Percentiles rank a stretch among this genome's conserved stretches.
Evolutionary conservation across 1,284 basidiomycete species (phyloP).

Genomic region (Cutaneotrichosporon cutaneum): DNA sequence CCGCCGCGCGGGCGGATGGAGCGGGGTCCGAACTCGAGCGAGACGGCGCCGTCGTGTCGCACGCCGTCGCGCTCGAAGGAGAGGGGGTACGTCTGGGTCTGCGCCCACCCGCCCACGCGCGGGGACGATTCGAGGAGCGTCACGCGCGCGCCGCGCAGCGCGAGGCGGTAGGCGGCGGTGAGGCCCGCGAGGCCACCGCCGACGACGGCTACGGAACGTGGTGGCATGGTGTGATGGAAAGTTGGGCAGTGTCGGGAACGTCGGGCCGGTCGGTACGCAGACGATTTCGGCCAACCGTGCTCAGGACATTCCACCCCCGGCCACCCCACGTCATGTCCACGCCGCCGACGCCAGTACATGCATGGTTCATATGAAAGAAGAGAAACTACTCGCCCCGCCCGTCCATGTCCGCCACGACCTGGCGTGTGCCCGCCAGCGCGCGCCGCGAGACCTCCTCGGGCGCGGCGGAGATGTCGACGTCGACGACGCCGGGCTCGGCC

Average conservation of each 20-base stretch:
- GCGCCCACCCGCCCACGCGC: constrained; percentile 75
- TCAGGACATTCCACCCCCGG: neutral
- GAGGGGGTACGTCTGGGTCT: constrained; percentile 59
- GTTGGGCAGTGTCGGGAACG: neutral
- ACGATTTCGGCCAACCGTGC: neutral
- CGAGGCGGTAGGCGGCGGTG: constrained; percentile 46
- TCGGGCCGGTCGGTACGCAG: neutral
- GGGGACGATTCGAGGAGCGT: constrained; percentile 13
- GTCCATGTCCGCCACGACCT: constrained; percentile 29
- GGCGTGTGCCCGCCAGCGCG: constrained; percentile 45
- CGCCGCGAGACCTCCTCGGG: constrained; percentile 62
- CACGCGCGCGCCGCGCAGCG: constrained; percentile 13
- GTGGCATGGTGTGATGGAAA: neutral
- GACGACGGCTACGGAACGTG: constrained; percentile 38
- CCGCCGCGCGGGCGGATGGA: constrained; percentile 72
- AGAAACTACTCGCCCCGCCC: constrained; percentile 17
- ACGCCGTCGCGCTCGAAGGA: constrained; percentile 29
- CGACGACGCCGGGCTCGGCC: constrained; percentile 67
- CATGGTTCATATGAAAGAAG: neutral
- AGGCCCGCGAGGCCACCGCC: constrained; percentile 51
- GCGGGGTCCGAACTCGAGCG: constrained; percentile 79
- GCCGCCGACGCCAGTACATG: neutral
- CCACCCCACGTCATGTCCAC: constrained; percentile 5
- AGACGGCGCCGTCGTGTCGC: constrained; percentile 50
- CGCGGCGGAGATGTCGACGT: constrained; percentile 61